Base-by-base conservation (phyloP, 139 green algal species). In the Cymbomonas tetramitiformis region DNA sequence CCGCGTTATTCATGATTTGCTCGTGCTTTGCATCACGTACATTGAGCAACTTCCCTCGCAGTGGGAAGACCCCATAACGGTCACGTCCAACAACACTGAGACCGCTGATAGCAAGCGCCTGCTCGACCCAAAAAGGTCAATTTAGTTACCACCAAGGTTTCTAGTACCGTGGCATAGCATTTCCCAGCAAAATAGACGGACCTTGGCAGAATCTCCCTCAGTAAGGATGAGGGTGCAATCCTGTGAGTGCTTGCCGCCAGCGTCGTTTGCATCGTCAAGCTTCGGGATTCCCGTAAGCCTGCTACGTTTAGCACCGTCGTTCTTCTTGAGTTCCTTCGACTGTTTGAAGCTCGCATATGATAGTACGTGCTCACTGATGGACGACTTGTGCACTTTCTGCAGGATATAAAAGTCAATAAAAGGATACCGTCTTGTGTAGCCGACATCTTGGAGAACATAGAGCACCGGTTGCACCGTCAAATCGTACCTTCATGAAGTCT, bases 191-290 rank as follows among this genome's bases (percentile, higher is more conserved):
- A n/a, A n/a, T n/a, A n/a, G n/a, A n/a, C n/a, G n/a, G n/a, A n/a
- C n/a, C 75, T 97, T 98, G 49, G 92, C 92, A 9, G 77, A 91
- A 77, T 99, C 92, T 38, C 92, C 92, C 75, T 99, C 92, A 0
- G 92, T 99, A 33, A 99, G 76, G 72, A 99, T 99, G n/a, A 99
- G 77, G 18, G 92, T 99, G 83, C 92, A 99, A 24, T 86, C 21
- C 58, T 82, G 51, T 5, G 75, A 88, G 63, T 86, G 83, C 23
- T 76, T 65, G 0, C 78, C 82, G 47, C 92, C 92, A 0, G 92
- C 92, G 41, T 97, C 81, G 60, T 98, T 98, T 43, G 92, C 92
- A 59, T 99, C 92, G 29, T 93, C 81, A 51, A 99, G 83, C 76
- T 99, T 99, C 24, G 83, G 70, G 30, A 99, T 85, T 51, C 92